Conservation (phyloP, 495 filamentous ascomycete species). For the Bryoglossum gracile region DNA sequence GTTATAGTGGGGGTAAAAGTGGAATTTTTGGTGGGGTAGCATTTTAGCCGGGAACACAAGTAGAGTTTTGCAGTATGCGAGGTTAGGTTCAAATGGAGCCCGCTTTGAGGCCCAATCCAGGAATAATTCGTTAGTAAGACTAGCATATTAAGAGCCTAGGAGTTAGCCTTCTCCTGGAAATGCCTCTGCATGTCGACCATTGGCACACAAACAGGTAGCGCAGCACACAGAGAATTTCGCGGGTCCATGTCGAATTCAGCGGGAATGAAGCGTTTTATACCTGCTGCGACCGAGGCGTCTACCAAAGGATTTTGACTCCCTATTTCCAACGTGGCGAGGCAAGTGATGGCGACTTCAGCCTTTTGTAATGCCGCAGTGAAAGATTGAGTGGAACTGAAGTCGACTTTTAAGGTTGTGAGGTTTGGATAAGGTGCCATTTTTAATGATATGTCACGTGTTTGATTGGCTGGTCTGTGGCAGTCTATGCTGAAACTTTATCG, state of each 20-base stretch:
- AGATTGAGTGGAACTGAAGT: conserved; percentile 27
- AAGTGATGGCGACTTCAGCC: conserved; percentile 51
- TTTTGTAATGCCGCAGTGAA: conserved; percentile 41
- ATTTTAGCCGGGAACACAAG: no score
- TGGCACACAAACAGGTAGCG: conserved; percentile 31
- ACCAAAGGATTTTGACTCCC: conserved; percentile 40
- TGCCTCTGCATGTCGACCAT: conserved; percentile 37
- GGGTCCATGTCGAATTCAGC: conserved; percentile 53
- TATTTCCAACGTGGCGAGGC: conserved; percentile 33
- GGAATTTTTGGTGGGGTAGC: no score
- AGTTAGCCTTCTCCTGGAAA: conserved; percentile 30
- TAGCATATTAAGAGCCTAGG: conserved; percentile 35
- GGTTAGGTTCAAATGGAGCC: conserved; percentile 32
- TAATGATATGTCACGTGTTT: no score
- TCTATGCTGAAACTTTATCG: no score
- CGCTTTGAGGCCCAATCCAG: conserved; percentile 35
- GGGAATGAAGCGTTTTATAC: conserved; percentile 54
- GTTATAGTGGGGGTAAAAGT: no score
- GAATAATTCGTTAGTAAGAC: conserved; percentile 36
- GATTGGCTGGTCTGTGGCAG: no score
- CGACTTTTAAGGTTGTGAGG: conserved; percentile 26
- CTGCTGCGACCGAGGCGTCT: conserved; percentile 52
- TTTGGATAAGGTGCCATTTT: conserved; percentile 19
- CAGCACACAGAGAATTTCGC: conserved; percentile 24
- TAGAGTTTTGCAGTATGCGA: conserved; percentile 27